Base-by-base conservation (phyloP, 1,284 basidiomycete species). In the Tilletiaria anomala region DNA sequence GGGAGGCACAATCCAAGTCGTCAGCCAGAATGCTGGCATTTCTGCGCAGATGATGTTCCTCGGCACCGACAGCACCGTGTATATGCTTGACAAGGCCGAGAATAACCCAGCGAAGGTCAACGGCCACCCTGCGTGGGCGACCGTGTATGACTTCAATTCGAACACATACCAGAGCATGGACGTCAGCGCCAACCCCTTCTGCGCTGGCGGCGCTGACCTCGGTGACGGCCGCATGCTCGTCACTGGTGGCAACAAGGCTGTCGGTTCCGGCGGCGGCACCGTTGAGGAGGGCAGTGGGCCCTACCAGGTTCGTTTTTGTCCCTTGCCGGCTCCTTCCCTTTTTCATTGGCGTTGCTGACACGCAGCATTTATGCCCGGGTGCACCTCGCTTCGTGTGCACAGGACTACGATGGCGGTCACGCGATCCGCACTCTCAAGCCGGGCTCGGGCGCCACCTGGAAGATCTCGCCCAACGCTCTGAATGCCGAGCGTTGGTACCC, bases 61-160 rank as follows among this genome's bases (percentile, higher is more conserved):
- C 17, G 53, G 48, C 21, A 49, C 47, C 10, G 48, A 54, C 15
- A 40, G 49, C 24, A 56, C 57, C 32, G 58, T 58, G 20, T 53
- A 55, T 42, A 57, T 62, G 23, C 46, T 62, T 21, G 60, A 62
- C 50, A 61, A 61, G 51, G 49, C 49, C 35, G 58, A 61, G 33
- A 57, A 61, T 46, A 62, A 62, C 44, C 48, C 45, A 1, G 33
- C 41, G 8, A 20, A 35, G 6, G 37, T 53, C 36, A 51, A 54
- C 22, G 58, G 58, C 12, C 50, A 54, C 19, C 54, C 58, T 6
- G 59, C 58, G n/a, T 54, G 49, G 51, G 58, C 47, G 3, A 47
- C 52, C 31, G 51, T 53, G 37, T 62, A 58, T 35, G 49, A 58
- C 39, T 48, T 49, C 45, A 43, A 45, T 42, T 36, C 48, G 20